Base-by-base conservation (phyloP, 768 basidiomycete species). In the Suillus variegatus region DNA sequence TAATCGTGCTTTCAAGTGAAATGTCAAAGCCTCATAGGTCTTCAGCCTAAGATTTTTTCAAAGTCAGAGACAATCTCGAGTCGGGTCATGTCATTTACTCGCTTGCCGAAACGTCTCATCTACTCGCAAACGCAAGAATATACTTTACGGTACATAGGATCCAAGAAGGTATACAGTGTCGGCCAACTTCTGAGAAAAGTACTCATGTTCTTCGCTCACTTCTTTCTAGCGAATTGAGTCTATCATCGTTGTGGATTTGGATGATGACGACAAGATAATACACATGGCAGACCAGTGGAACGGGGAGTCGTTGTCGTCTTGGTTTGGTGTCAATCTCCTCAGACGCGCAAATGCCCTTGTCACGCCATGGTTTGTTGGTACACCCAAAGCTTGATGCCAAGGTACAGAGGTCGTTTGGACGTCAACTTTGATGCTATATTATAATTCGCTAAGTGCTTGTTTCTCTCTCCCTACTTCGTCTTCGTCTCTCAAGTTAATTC, bases 61-160 rank as follows among this genome's bases (percentile, higher is more conserved):
- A 77, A 79, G 40, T 85, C 88, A 3, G 81, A 82, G 65, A 84
- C 80, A 8, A 67, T 87, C 14, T 81, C 82, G 13, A 79, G 75
- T 46, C 84, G 87, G 35, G 78, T 90, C 7, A 83, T 91, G 77
- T 83, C 86, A 0, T 88, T 88, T 0, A 88, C 85, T 1, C 73
- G 78, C 47, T 69, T 74, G 14, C 90, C 89, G 5, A 89, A 88
- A 71, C 85, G 84, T 32, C 73, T 91, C 10, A 81, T 89, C 10
- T 88, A 82, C 68, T 77, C 81, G 38, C 87, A 91, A 71, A 82
- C 76, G 13, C 88, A 88, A 68, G 83, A 84, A 68, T 92, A 90
- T 72, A 86, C 84, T 6, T 66, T 81, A n/a, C 82, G 85, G 28
- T 74, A 85, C 32, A 67, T 86, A 18, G 83, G 83, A 7, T 76